Percentiles rank a stretch among this genome's conserved stretches.
Evolutionary conservation across 169 alveolate species (phyloP).

Genomic region (Eimeria praecox): DNA sequence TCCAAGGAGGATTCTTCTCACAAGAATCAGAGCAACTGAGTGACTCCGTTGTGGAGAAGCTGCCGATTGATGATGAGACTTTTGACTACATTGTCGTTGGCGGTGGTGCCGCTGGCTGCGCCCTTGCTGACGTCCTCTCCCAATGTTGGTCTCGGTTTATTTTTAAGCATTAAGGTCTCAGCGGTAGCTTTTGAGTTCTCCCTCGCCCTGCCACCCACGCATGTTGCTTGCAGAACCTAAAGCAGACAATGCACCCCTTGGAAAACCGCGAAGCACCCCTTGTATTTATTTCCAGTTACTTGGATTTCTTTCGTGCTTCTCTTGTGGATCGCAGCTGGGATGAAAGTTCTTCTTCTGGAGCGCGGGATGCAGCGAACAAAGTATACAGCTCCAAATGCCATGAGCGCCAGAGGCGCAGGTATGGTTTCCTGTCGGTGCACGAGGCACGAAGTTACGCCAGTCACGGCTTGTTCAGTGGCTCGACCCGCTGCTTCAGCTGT

Average conservation of each 20-base stretch:
- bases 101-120: constrained; percentile 89
- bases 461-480: neutral
- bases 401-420: constrained; percentile 85
- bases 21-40: neutral
- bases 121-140: constrained; percentile 85
- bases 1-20: constrained; percentile 9
- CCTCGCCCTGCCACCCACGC: neutral
- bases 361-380: constrained; percentile 84
- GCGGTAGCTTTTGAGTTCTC: neutral
- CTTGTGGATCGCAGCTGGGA: constrained; percentile 17
- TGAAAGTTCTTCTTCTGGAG: constrained; percentile 84
- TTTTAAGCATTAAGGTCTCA: neutral
- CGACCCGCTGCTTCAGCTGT: neutral
- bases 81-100: constrained; percentile 87
- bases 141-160: constrained; percentile 22
- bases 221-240: neutral
- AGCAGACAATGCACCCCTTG: neutral
- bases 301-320: neutral
- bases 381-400: constrained; percentile 80
- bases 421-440: neutral
- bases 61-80: constrained; percentile 58
- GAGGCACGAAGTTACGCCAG: neutral
- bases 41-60: neutral
- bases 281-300: neutral
- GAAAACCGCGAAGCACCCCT: neutral